phyloP scores from a whole-genome alignment of 257 asterid species.

The Salvia miltiorrhiza region DNA sequence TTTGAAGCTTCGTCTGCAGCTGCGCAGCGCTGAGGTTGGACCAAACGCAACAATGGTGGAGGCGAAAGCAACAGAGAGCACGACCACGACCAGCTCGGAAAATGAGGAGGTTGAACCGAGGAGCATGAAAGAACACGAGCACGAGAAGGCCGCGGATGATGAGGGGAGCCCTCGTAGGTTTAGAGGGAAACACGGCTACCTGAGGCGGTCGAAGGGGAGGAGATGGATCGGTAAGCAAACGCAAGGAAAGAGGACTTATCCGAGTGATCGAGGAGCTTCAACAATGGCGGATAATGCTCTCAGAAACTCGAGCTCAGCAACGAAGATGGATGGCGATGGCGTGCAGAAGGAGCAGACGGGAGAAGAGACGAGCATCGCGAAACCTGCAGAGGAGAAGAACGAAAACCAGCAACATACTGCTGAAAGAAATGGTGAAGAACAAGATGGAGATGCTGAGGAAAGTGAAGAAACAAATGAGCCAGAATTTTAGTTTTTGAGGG shows the following conservation, averaged over 20 bases:
- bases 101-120: not conserved
- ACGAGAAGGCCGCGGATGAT: not conserved
- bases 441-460: conserved; percentile 25
- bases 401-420: conserved; percentile 18
- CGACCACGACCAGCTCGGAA: conserved; percentile 12
- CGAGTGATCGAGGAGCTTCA: conserved; percentile 7
- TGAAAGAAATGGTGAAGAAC: not conserved
- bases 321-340: not conserved
- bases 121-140: not conserved
- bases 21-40: conserved; percentile 27
- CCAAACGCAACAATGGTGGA: conserved; percentile 14
- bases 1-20: conserved; percentile 32
- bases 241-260: conserved; percentile 15
- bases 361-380: conserved; percentile 4
- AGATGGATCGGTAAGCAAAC: conserved; percentile 27
- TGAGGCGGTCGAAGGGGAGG: conserved; percentile 37
- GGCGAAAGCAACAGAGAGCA: not conserved
- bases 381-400: conserved; percentile 11
- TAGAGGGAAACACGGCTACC: conserved; percentile 19
- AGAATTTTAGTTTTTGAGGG: conserved; percentile 28
- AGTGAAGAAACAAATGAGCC: conserved; percentile 23
- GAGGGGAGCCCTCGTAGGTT: conserved; percentile 18
- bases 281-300: not conserved
- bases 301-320: conserved; percentile 10
- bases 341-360: not conserved